Evolutionary conservation across 768 basidiomycete species (phyloP).

Genomic region (Butyriboletus loyo): DNA sequence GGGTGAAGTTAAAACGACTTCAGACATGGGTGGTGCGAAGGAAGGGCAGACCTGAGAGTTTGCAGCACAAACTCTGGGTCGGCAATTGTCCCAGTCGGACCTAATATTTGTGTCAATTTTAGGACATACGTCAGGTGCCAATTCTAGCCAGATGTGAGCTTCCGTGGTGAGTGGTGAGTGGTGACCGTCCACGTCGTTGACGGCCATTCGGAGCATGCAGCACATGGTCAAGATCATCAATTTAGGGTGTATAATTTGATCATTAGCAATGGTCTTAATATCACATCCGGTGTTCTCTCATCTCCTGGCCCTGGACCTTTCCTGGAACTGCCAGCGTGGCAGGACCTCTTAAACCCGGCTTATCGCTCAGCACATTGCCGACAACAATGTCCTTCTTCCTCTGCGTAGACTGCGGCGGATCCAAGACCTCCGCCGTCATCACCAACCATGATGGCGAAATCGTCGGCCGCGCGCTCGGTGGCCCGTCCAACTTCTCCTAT

Average conservation of each 20-base stretch:
- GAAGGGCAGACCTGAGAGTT: background rate
- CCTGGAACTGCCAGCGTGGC: background rate
- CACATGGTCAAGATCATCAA: too few relatives aligned
- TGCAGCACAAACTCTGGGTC: too few relatives aligned
- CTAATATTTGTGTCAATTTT: too few relatives aligned
- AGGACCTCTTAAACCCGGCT: background rate
- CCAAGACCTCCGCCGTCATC: conserved; percentile 81
- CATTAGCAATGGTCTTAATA: too few relatives aligned
- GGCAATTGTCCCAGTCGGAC: too few relatives aligned
- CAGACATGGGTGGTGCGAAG: conserved; percentile 14
- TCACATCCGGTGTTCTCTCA: background rate
- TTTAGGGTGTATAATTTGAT: too few relatives aligned
- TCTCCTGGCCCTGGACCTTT: background rate
- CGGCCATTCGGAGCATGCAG: too few relatives aligned
- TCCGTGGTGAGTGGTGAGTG: too few relatives aligned
- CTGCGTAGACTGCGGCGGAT: conserved; percentile 86
- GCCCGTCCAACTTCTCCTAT: conserved; percentile 86
- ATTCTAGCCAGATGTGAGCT: too few relatives aligned
- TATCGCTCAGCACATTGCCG: background rate
- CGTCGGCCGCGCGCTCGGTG: conserved; percentile 64
- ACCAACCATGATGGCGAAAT: conserved; percentile 54
- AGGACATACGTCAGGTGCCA: too few relatives aligned
- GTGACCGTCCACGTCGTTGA: too few relatives aligned
- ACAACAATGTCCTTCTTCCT: conserved; percentile 59
- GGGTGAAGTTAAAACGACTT: conserved; percentile 18